A percentile compares a stretch with the other conserved stretches of the same genome.
Conservation (phyloP, 2,329 filamentous ascomycete species). For the Tolypocladium cylindrosporum region DNA sequence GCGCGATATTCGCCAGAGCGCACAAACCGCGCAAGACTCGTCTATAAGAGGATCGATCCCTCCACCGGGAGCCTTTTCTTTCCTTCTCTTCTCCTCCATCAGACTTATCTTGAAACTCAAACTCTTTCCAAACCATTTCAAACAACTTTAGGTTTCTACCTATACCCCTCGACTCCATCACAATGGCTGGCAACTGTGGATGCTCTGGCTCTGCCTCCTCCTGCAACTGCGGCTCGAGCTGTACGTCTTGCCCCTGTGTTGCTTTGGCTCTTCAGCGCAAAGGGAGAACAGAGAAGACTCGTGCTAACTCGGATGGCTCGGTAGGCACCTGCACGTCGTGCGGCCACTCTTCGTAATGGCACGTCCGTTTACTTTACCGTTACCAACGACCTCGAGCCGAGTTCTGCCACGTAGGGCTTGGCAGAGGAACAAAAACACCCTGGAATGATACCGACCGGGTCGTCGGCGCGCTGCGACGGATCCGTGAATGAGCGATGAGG, state of each 20-base stretch:
- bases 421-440: neutral
- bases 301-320: constrained; percentile 4
- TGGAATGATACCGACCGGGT: neutral
- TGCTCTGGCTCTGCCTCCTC: constrained; percentile 21
- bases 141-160: constrained; percentile 5
- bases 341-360: constrained; percentile 4
- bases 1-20: neutral
- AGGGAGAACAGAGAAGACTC: neutral
- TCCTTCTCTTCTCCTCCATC: constrained; percentile 4
- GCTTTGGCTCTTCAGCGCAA: neutral
- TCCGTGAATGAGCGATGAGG: neutral
- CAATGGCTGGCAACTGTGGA: constrained; percentile 26
- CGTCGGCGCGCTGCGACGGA: neutral
- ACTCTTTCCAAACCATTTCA: neutral
- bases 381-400: neutral
- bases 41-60: constrained; percentile 13
- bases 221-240: constrained; percentile 26
- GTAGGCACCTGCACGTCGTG: constrained; percentile 22
- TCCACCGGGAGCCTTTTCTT: constrained; percentile 3
- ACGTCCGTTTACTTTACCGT: neutral
- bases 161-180: constrained; percentile 8
- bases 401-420: neutral
- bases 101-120: constrained; percentile 7
- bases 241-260: constrained; percentile 12
- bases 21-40: neutral